Evolutionary conservation across 192 early-diverging fungal species (phyloP), one percentile per base, ranked within the genome.

Genomic region (Phycomyces nitens): DNA sequence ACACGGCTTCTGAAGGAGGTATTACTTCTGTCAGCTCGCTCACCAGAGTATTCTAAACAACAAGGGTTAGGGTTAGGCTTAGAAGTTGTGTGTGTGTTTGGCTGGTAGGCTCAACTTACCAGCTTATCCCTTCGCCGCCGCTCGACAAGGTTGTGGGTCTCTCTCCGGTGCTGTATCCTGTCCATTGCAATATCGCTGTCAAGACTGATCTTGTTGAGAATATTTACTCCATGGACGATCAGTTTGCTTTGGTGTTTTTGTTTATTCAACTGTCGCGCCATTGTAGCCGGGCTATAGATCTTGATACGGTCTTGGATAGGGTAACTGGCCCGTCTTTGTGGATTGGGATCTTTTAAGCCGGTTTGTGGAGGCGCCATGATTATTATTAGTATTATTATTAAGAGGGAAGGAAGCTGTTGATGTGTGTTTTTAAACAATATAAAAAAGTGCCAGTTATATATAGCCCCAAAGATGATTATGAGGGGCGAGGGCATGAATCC

Each of bases 111-210:
- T 24, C 29, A 53, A 26, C 49, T 57, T 62, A 69, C 68, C 62
- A 90, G 82, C 55, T 81, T 86, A 71, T 90, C 86, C 47, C 88
- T 73, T 23, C 88, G 81, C 56, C 84, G 76, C 16, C 88, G 74
- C 69, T 90, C 88, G 15, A 90, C 86, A 61, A 80, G 80, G 65
- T 90, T 90, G 66, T 90, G 88, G 23, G 84, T 87, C 73, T 87
- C 88, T 66, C 85, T 80, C 26, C 88, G 74, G 18, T 84, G 77
- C 68, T 84, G 82, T 56, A 90, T 76, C 53, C 86, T 80, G 71
- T 86, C 84, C 51, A 85, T 79, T 8, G 84, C 84, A 0, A 83
- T 88, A 60, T 84, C 82, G 47, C 82, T 83, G 61, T 89, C 88
- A 18, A 89, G 69, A 50, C 84, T 86, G 60, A 81, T 84, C 52